Base-by-base conservation (phyloP, 306 rosid species). In the Abrus pulchellus region DNA sequence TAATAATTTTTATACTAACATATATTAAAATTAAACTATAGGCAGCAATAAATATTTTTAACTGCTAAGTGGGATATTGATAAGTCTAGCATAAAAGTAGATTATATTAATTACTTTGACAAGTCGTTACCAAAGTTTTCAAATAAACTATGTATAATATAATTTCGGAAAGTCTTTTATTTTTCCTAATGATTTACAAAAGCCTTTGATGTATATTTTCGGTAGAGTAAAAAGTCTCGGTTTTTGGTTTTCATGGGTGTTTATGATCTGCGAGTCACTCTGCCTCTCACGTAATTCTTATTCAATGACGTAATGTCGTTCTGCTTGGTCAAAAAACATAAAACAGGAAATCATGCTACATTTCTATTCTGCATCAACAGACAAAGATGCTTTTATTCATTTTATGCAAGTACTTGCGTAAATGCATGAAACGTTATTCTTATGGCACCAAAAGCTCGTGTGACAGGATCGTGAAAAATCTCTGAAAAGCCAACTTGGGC, bases 361-460 rank as follows among this genome's bases (percentile, higher is more conserved):
- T 38, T 53, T 55, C 13, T 33, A 30, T 8, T 30, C n/a, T 66
- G 54, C 54, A 59, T 33, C 8, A 36, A 45, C 14, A 65, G 9
- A 36, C 14, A 65, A 8, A 54, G 47, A 68, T 68, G 68, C 33
- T 44, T 44, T 38, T 68, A 30, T 43, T 68, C 29, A 45, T 71
- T 44, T 32, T 7, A 47, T 9, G 72, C 47, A 20, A 76, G 32
- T 38, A 48, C 10, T 45, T 14, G 79, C 30, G 10, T 30, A 38
- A 50, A 49, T 63, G 53, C 53, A 36, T n/a, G 48, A 3, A 38
- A 6, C 10, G 54, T 28, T 72, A 20, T 36, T 8, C 7, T 74
- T 29, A 29, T 50, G 56, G 68, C 43, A 64, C 50, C 73, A 74
- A 43, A 81, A 73, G 57, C 55, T 57, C 6, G 66, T 30, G 41